phyloP scores from a whole-genome alignment of 1,284 basidiomycete species.

The Ganoderma lingzhi region DNA sequence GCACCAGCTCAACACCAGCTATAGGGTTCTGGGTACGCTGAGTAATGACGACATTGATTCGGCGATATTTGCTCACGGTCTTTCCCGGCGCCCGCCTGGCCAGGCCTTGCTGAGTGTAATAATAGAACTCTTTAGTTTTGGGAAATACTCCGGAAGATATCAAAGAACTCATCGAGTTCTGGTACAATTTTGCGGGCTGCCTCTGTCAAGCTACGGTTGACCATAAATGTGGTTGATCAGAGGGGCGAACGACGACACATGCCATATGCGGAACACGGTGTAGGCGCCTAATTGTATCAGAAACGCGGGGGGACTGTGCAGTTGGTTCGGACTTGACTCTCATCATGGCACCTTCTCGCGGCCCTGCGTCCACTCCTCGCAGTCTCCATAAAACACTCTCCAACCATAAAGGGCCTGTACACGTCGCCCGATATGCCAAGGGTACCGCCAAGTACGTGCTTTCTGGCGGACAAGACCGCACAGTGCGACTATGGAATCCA shows the following conservation, averaged over 20 bases:
- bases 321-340: neutral
- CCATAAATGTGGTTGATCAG: neutral
- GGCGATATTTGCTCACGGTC: neutral
- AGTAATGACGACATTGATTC: conserved; percentile 13
- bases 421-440: conserved; percentile 87
- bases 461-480: conserved; percentile 91
- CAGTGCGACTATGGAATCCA: conserved; percentile 93
- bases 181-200: neutral
- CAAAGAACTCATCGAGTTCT: too few species aligned
- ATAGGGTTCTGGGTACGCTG: conserved; percentile 5
- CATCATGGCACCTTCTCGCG: conserved; percentile 68
- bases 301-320: neutral
- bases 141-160: too few species aligned
- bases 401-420: conserved; percentile 82
- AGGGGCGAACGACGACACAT: neutral
- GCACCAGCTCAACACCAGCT: neutral
- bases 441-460: conserved; percentile 89
- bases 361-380: conserved; percentile 64
- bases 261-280: neutral
- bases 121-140: too few species aligned
- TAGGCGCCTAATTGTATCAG: neutral
- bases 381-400: conserved; percentile 65
- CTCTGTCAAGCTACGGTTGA: neutral
- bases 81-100: too few species aligned
- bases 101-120: too few species aligned